Base-by-base conservation (phyloP, 2,329 filamentous ascomycete genomes). In the Monosporascus sp. region DNA sequence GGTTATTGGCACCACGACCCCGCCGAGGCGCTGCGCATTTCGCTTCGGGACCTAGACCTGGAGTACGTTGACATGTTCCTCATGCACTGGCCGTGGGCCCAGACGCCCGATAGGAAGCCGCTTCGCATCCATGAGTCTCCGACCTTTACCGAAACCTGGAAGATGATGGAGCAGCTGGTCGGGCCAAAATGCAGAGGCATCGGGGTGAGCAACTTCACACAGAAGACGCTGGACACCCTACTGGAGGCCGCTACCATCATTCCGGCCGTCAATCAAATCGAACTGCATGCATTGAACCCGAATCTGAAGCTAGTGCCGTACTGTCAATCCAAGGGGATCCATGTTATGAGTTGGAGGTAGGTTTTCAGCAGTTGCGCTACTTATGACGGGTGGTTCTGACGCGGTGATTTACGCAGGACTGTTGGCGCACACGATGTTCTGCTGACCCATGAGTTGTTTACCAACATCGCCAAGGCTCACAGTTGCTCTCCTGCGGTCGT, bases 51-150 rank as follows among this genome's bases (percentile, higher is more conserved):
- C 22, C 66, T 81, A 25, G 73, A 72, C 6, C 68, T 70, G 2
- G 75, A 77, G 57, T 80, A 80, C 57, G 68, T 80, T 51, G 77
- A 79, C 59, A 66, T 80, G n/a, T 80, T 77, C 62, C 70, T 80
- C 18, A 77, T 81, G 64, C 77, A 81, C 66, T 82, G 79, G 79
- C 80, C 79, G 27, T 76, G 70, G 17, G 39, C 39, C 11, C 31
- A 34, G 39, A 18, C 39, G 18, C 79, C 76, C 14, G 79, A 77
- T 51, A 75, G 75, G 71, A 86, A 85, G 72, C 81, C 84, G 63
- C 72, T 78, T 55, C 75, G 79, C 38, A 82, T 85, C 72, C 86
- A 83, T 83, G 75, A 85, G 69, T 86, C 84, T 6, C 39, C 39
- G 18, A 42, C 39, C 18, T 42, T 61, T 45, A 47, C 52, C 20